A percentile compares a stretch with the other conserved stretches of the same genome.
Evolutionary conservation across 352 stramenopile genomes (phyloP).

Genomic region (Stramenopiles sp.): DNA sequence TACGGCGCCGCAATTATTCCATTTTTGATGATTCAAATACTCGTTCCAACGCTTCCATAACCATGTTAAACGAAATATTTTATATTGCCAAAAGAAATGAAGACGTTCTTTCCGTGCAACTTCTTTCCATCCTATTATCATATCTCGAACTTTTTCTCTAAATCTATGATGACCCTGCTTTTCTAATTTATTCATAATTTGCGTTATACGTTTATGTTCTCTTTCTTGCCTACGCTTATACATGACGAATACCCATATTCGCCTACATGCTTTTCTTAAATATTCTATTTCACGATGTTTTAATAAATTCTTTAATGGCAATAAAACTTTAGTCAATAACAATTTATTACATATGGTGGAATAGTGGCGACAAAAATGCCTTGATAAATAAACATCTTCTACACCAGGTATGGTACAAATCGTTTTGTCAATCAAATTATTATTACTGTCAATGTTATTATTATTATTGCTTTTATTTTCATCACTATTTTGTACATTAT

Average conservation of each 20-base stretch:
- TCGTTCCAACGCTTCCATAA: not conserved
- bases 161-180: not conserved
- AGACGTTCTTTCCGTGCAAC: not conserved
- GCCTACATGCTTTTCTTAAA: not conserved
- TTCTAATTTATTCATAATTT: constrained; percentile 4
- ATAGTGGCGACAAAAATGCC: not conserved
- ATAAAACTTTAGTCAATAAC: not conserved
- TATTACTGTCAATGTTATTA: too few species aligned
- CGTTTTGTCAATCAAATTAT: not conserved
- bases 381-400: not conserved
- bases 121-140: not conserved
- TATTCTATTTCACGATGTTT: not conserved
- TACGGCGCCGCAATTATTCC: not conserved
- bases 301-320: too few species aligned
- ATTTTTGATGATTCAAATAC: not conserved
- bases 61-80: not conserved
- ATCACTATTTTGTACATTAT: too few species aligned
- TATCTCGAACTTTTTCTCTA: not conserved
- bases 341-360: not conserved
- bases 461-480: too few species aligned
- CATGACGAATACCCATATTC: not conserved
- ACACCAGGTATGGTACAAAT: not conserved
- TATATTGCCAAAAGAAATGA: not conserved
- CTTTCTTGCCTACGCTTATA: not conserved
- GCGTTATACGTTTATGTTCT: not conserved